Percentiles rank a stretch among this genome's conserved stretches.
These are phyloP conservation scores for Penicillium sp. DNA, from an alignment of 2,329 filamentous ascomycete genomes.

Conservation along the genomic window DNA sequence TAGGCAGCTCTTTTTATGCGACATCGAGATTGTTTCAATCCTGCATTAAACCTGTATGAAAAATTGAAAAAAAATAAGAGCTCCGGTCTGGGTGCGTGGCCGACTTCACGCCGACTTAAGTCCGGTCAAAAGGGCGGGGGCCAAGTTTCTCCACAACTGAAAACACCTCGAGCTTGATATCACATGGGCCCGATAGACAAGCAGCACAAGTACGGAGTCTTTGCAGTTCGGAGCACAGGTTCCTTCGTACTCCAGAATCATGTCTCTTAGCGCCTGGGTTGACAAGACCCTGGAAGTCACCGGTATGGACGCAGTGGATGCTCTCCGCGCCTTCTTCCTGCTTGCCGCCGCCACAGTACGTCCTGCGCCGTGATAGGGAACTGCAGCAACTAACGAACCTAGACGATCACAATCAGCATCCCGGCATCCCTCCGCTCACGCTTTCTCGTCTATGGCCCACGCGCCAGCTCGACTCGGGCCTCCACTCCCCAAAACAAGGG, in stretches of 20 bases:
- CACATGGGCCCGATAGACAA: background rate
- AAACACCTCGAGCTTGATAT: constrained; percentile 3
- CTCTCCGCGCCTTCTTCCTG: constrained; percentile 41
- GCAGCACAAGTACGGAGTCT: background rate
- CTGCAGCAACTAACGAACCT: constrained; percentile 15
- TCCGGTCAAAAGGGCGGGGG: constrained; percentile 4
- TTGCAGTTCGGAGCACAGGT: background rate
- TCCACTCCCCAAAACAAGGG: constrained; percentile 4
- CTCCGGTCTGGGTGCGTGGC: background rate
- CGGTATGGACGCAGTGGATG: constrained; percentile 28
- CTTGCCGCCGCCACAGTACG: constrained; percentile 42
- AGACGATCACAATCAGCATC: constrained; percentile 54
- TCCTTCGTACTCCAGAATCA: background rate
- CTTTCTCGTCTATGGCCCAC: constrained; percentile 64
- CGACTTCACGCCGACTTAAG: constrained; percentile 1
- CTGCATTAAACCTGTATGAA: background rate
- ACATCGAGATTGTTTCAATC: background rate
- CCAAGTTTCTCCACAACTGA: constrained; percentile 8
- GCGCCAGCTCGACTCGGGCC: constrained; percentile 38
- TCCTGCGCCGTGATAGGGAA: constrained; percentile 24
- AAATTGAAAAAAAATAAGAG: background rate
- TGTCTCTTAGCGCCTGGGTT: constrained; percentile 12
- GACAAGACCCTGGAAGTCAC: constrained; percentile 17
- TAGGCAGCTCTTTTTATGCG: background rate
- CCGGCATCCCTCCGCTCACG: constrained; percentile 55